Evolutionary conservation across 352 stramenopile genomes (phyloP), one percentile per base, ranked within the genome.

Genomic region (Phytophthora hibernalis): DNA sequence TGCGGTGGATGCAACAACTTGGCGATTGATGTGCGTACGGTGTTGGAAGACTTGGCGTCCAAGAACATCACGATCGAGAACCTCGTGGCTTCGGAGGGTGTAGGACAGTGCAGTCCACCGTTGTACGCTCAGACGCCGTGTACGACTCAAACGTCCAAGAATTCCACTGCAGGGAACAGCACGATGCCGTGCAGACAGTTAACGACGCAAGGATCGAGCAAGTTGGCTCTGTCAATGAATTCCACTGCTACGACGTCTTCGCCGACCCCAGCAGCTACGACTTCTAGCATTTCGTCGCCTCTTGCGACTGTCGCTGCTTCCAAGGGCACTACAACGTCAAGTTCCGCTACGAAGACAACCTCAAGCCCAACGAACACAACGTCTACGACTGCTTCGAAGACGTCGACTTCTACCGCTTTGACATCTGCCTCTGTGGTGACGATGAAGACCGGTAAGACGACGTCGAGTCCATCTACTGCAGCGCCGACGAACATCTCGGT

Each of bases 1-100:
- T 90, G 81, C 31, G 79, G 81, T 0, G 77, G 71, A 21, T 90
- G 81, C 55, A 58, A 45, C 26, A 89, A 87, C 50, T 69, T 65
- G 10, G 77, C 74, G 0, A 73, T 86, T 22, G 64, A 86, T 15
- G 65, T 82, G 15, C 74, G 68, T 8, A 74, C 68, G 22, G 61
- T 88, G 35, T 50, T 88, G 16, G 49, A 22, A 0, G 79, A 86
- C 35, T 68, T 88, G 67, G 31, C 47, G 10, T 22, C 15, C 2
- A 74, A 80, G 42, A 76, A 65, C 37, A 70, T 85, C 24, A 69
- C 68, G 6, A 79, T 82, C 35, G 47, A 61, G 31, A 72, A 85
- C 47, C 51, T 85, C 31, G 51, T 82, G 12, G 60, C 61, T 16
- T 62, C 60, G 20, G 21, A 64, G 12, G 44, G 56, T 49, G 45